Evolutionary conservation across 371 early-diverging fungal species (phyloP), one percentile per base, ranked within the genome.

Genomic region (Mortierella sp.): DNA sequence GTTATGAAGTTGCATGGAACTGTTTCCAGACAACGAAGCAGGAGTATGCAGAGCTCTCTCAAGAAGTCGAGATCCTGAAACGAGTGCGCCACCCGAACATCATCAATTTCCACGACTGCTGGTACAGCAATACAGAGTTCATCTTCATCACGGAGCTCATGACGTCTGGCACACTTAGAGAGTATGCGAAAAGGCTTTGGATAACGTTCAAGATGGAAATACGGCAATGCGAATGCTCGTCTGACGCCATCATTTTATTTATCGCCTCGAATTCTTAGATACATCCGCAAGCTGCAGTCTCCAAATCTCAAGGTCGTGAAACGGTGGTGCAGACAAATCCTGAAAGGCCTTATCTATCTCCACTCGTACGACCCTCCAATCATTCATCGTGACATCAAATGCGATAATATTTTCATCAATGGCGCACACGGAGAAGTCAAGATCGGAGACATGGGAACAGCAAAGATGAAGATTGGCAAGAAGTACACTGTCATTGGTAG

Each of bases 1-100:
- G 96, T 34, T 89, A 92, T 30, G 96, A 96, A 79, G 96, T 97
- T 6, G 97, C 97, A n/a, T 97, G 96, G 96, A 96, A 95, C 78
- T 84, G 84, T 21, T 83, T 87, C 62, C 87, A 83, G 86, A 86
- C 85, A 21, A 89, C 90, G 37, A 86, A 84, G 54, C 86, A 89
- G 39, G 89, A 90, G 59, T 86, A 84, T 59, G 86, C 87, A 57
- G 90, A 90, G 41, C 82, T 94, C 61, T 86, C 86, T 57, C 89
- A 91, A 68, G 94, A 94, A 67, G 89, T 94, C 50, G 89, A 89
- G 66, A 92, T 94, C 56, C 80, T 97, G 34, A 90, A 93, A 72
- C 82, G 83, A 32, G 87, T 97, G n/a, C 86, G 92, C 28, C 94
- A 94, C 72, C 91, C 92, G 23, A 93, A 94, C 64, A 95, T 97